A percentile compares a stretch with the other conserved stretches of the same genome.
Evolutionary conservation across 2,329 filamentous ascomycete genomes (phyloP).

Genomic region (Ophiostoma sp.): DNA sequence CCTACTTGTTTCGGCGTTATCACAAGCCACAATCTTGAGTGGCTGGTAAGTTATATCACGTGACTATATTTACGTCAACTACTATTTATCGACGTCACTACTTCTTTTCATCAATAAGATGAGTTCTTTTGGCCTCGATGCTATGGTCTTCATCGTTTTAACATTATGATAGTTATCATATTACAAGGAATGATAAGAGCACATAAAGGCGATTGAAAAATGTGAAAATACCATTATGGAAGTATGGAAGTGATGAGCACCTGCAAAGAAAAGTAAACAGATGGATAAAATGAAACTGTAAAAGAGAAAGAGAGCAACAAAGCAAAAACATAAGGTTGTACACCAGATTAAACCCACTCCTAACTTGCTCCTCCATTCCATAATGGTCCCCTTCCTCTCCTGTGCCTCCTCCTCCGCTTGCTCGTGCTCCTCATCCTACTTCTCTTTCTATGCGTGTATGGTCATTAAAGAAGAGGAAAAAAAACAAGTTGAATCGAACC

Average conservation of each 20-base stretch:
- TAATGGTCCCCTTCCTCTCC: background rate
- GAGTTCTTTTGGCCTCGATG: background rate
- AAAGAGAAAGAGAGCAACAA: background rate
- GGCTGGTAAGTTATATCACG: background rate
- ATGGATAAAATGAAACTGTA: background rate
- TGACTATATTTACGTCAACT: background rate
- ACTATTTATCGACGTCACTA: background rate
- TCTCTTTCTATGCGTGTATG: background rate
- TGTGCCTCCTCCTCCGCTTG: background rate
- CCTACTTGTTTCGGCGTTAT: background rate
- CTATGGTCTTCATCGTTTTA: background rate
- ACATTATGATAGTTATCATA: background rate
- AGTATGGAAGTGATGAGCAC: background rate
- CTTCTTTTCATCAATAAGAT: background rate
- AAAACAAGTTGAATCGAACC: background rate
- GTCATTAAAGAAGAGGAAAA: background rate
- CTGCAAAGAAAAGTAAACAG: conserved; percentile 6
- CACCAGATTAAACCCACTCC: conserved; percentile 3
- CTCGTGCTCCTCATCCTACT: background rate
- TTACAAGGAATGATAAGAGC: background rate
- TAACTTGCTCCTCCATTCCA: background rate
- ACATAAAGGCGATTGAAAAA: background rate
- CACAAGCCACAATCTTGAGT: background rate
- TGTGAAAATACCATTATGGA: background rate
- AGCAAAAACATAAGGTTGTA: background rate